A percentile compares a stretch with the other conserved stretches of the same genome.
Evolutionary conservation across 2,329 filamentous ascomycete genomes (phyloP).

Genomic region (Colletotrichum incanum): DNA sequence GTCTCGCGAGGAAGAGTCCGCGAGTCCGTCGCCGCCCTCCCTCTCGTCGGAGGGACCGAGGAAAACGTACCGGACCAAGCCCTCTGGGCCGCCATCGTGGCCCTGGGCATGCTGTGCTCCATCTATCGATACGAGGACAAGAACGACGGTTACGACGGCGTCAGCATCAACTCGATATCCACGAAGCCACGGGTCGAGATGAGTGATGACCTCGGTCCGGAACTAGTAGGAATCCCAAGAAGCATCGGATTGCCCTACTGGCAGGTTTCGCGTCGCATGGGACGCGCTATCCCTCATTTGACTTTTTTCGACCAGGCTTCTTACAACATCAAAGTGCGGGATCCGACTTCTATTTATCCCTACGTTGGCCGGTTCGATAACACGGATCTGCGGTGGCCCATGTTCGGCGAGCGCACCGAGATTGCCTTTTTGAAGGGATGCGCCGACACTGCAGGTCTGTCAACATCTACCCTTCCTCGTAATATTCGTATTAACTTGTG

Average conservation of each 20-base stretch:
- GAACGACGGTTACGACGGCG: conserved; percentile 67
- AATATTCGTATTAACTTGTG: not conserved
- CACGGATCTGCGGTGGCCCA: conserved; percentile 68
- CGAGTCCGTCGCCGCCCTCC: conserved; percentile 64
- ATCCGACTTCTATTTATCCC: conserved; percentile 63
- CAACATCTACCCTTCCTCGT: not conserved
- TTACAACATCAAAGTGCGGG: conserved; percentile 66
- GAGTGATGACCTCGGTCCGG: conserved; percentile 67
- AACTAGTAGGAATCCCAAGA: conserved; percentile 64
- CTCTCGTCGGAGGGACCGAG: conserved; percentile 64
- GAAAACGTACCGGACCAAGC: conserved; percentile 67
- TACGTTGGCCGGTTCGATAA: conserved; percentile 69
- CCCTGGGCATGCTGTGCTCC: conserved; percentile 67
- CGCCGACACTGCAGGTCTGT: conserved; percentile 61
- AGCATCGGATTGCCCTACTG: conserved; percentile 66
- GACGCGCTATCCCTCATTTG: conserved; percentile 66
- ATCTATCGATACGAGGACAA: conserved; percentile 69
- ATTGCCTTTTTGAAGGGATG: conserved; percentile 67
- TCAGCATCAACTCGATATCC: conserved; percentile 54
- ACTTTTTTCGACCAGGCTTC: conserved; percentile 69
- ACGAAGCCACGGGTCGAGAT: conserved; percentile 58
- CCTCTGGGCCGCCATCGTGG: conserved; percentile 68
- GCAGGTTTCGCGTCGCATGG: conserved; percentile 66
- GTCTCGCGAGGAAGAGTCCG: conserved; percentile 65
- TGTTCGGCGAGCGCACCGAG: conserved; percentile 68